Base-by-base conservation (phyloP, 257 asterid genomes). In the Echium plantagineum region DNA sequence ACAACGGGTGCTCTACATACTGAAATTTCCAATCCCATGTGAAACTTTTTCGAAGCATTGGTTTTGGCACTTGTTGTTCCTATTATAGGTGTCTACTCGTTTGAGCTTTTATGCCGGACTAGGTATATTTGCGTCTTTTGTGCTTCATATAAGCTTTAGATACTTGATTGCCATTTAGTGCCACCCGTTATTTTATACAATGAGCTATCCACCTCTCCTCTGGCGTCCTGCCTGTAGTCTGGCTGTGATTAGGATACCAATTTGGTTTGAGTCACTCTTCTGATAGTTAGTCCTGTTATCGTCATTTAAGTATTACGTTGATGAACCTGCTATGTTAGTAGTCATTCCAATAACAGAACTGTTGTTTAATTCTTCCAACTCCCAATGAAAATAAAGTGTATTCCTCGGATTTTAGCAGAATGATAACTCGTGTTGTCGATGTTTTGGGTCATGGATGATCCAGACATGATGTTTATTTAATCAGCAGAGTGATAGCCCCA, bases 1-100 rank as follows among this genome's bases (percentile, higher is more conserved):
- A 24, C 26, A 24, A 35, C 26, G 3, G 3, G 26, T 1, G 26
- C 26, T 24, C 26, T 24, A 1, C 26, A 24, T 24, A 24, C 32
- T 28, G 32, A 28, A 28, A 28, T 63, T 75, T 70, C 87, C 54
- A 82, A 74, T 77, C 75, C 78, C 70, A 87, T 81, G 97, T 85
- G 84, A 1, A 71, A 19, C 63, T 70, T 65, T 58, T 68, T 24
- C 3, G 26, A 1, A 24, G 1, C 9, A 32, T 30, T 51, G 1
- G 15, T 47, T 19, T n/a, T 0, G 32, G 6, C 61, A 49, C 51
- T 55, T 60, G 17, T 20, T 1, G 55, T 31, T 17, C 32, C 16
- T 52, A 52, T 53, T 49, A 35, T 1, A 55, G 6, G 15, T 21
- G 32, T 7, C 8, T 55, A 20, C n/a, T 20, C 21, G 32, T 55